phyloP scores from a whole-genome alignment of 768 basidiomycete species.

The Boletus vinaceobasis region DNA sequence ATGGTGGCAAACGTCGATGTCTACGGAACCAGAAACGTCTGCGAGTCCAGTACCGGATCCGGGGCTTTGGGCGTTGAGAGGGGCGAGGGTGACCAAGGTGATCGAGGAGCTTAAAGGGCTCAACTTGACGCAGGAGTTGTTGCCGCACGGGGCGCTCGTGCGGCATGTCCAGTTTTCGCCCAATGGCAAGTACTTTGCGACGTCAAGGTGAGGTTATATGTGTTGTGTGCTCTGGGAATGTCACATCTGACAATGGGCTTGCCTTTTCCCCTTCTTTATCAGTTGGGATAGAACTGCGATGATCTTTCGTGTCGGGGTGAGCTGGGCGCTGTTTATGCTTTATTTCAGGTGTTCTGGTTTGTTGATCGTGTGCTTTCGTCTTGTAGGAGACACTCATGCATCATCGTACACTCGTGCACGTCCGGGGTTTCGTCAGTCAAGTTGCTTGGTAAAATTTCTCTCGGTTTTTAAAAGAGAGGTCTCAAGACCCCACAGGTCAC shows the following conservation, averaged over 20 bases:
- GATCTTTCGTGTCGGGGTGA: conserved; percentile 44
- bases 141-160: conserved; percentile 46
- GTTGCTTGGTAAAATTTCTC: conserved; percentile 42
- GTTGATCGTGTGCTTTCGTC: not conserved
- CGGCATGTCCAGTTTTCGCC: conserved; percentile 56
- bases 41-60: conserved; percentile 18
- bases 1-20: conserved; percentile 24
- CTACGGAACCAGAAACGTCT: not conserved
- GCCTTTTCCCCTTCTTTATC: not conserved
- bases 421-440: conserved; percentile 50
- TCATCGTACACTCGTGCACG: conserved; percentile 47
- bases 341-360: not conserved
- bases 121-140: conserved; percentile 36
- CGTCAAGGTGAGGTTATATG: conserved; percentile 40
- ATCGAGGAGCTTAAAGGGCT: conserved; percentile 41
- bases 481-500: conserved; percentile 36
- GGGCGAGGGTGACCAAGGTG: conserved; percentile 36
- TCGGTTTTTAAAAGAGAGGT: not conserved
- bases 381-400: conserved; percentile 38
- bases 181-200: conserved; percentile 51
- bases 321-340: conserved; percentile 1
- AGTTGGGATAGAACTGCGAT: conserved; percentile 51
- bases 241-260: not conserved
- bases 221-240: not conserved
- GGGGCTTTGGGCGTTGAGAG: conserved; percentile 29